Evolutionary conservation across 306 rosid genomes (phyloP).

Genomic region (Malus asiatica): DNA sequence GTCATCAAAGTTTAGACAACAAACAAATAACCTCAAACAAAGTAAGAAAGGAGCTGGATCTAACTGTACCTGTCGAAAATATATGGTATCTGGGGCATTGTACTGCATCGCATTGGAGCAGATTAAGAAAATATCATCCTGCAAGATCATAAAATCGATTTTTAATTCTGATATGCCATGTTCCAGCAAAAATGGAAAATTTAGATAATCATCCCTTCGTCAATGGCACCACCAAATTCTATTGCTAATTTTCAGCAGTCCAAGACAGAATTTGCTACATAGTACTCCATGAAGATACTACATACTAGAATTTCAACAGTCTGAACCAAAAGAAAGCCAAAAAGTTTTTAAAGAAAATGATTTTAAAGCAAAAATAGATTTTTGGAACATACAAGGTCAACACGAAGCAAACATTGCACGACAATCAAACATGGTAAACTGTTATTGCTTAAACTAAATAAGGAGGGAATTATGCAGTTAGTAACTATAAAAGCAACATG

Average conservation of each 20-base stretch:
- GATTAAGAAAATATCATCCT: slow-evolving; percentile 55
- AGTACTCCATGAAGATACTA: not conserved
- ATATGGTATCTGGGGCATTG: slow-evolving; percentile 63
- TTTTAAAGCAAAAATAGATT: not conserved
- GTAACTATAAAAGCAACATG: not conserved
- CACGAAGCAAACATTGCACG: not conserved
- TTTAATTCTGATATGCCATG: slow-evolving; percentile 7
- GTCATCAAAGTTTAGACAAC: not conserved
- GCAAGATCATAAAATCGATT: slow-evolving; percentile 17
- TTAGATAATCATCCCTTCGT: not conserved
- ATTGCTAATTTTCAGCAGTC: not conserved
- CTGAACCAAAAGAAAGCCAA: not conserved
- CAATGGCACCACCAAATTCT: not conserved
- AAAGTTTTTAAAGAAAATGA: not conserved
- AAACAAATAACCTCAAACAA: not conserved
- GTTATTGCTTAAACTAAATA: not conserved
- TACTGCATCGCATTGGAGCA: slow-evolving; percentile 74
- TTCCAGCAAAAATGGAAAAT: not conserved
- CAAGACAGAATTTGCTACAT: not conserved
- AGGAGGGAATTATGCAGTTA: not conserved
- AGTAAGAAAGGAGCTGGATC: not conserved
- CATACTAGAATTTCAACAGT: not conserved
- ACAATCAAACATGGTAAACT: not conserved
- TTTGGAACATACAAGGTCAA: not conserved
- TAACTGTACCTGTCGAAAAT: slow-evolving; percentile 58